These are phyloP conservation scores for Russula abietina DNA, from an alignment of 768 basidiomycete genomes.

Conservation along the genomic window DNA sequence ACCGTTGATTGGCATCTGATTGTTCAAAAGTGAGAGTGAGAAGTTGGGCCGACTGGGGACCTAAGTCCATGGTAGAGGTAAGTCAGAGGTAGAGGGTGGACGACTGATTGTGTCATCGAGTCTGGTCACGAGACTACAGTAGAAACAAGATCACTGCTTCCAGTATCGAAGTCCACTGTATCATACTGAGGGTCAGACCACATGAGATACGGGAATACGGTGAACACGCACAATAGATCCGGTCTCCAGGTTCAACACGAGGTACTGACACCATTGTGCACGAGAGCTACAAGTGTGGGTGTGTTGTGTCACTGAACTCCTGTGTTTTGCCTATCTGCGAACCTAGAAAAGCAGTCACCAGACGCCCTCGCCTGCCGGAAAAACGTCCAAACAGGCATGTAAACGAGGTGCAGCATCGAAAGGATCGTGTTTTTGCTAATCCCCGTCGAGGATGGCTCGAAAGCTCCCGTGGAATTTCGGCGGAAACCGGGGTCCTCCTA, in stretches of 20 bases:
- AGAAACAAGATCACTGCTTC: too few species aligned
- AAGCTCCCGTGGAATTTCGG: too few species aligned
- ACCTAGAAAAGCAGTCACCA: conserved; percentile 50
- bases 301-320: conserved; percentile 45
- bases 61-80: too few species aligned
- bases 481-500: conserved; percentile 61
- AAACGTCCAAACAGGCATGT: conserved; percentile 38
- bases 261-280: conserved; percentile 67
- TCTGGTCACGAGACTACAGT: too few species aligned
- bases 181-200: too few species aligned
- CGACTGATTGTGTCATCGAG: too few species aligned
- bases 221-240: conserved; percentile 52
- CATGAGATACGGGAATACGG: not conserved
- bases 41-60: too few species aligned
- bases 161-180: too few species aligned
- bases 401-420: conserved; percentile 57
- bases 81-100: too few species aligned
- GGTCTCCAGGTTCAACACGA: conserved; percentile 67
- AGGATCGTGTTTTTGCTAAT: conserved; percentile 62
- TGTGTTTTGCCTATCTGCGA: conserved; percentile 33
- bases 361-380: conserved; percentile 53
- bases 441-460: conserved; percentile 51
- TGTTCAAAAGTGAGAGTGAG: too few species aligned
- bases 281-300: conserved; percentile 62
- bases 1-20: too few species aligned